Conservation (phyloP, 306 rosid species). For the Pyrus pyrifolia region DNA sequence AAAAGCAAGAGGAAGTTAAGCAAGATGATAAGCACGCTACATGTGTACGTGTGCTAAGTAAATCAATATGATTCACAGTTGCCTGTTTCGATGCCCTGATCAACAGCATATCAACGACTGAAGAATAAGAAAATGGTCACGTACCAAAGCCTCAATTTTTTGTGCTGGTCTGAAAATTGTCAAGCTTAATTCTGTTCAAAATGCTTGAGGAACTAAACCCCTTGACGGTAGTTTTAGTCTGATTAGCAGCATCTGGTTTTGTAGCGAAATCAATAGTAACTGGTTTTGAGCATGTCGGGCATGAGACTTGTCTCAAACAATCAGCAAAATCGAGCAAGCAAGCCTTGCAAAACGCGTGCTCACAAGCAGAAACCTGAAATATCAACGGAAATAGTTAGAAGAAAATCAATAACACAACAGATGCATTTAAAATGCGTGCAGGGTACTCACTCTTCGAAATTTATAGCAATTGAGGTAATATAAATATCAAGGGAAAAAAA, state of each 20-base stretch:
- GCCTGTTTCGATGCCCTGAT: neutral
- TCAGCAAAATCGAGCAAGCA: constrained; percentile 63
- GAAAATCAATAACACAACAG: neutral
- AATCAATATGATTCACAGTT: neutral
- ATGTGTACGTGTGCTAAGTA: neutral
- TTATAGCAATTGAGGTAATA: neutral
- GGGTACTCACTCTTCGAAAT: too few relatives aligned
- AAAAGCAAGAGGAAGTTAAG: neutral
- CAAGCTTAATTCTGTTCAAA: constrained; percentile 68
- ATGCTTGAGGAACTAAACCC: constrained; percentile 85
- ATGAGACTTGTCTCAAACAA: constrained; percentile 55
- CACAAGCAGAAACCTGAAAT: constrained; percentile 77
- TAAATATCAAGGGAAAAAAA: neutral
- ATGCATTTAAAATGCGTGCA: neutral
- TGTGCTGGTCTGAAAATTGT: constrained; percentile 89
- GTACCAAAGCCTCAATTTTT: constrained; percentile 97
- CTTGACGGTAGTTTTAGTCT: constrained; percentile 54
- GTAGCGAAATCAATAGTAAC: constrained; percentile 71
- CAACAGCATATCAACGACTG: neutral
- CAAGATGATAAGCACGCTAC: neutral
- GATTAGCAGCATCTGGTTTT: constrained; percentile 31
- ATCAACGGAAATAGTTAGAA: neutral
- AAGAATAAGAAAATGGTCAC: constrained; percentile 12
- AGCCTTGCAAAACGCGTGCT: constrained; percentile 72
- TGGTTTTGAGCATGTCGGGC: constrained; percentile 78